Base-by-base conservation (phyloP, 2,329 filamentous ascomycete genomes). In the Ophiocordyceps robertsii region DNA sequence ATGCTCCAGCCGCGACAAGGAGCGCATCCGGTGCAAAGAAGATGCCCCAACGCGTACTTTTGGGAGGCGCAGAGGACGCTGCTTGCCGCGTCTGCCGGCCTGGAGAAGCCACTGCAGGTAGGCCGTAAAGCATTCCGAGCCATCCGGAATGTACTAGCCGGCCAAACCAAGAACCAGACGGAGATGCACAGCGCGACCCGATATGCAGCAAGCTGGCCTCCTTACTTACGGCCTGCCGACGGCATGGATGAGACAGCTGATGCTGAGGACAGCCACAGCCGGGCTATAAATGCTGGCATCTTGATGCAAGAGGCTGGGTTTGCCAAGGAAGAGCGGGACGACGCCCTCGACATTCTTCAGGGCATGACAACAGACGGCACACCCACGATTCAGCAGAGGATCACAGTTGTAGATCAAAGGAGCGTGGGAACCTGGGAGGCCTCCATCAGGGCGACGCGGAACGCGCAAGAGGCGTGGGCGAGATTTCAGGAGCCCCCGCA, bases 391-490 rank as follows among this genome's bases (percentile, higher is more conserved):
- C 76, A 78, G 50, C 51, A 72, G 58, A 52, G 56, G 33, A 49
- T 47, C 14, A 41, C 50, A 1, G 27, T 58, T 17, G 43, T 42
- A 3, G 43, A 44, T 8, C 40, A 43, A 13, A 53, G 51, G 27
- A 39, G 43, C 3, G 39, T 56, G n/a, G 48, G 49, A 16, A 29
- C 52, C 0, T 82, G 77, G 77, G 72, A 72, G 31, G 70, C 72
- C 44, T 69, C 66, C 27, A 67, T 82, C 35, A 66, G 64, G 46
- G 69, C 77, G 0, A 81, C 77, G 6, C 67, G 77, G 21, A 78
- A 80, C 50, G 62, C 70, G 1, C 66, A 72, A 44, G 77, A 82
- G 52, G 77, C 77, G 4, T 82, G 77, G 77, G 64, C 62, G 6
- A 58, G 63, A 37, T 69, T 73, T 44, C 62, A 63, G 44, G 53